phyloP scores from a whole-genome alignment of 2,329 filamentous ascomycete species.

The Nothopassalora personata region DNA sequence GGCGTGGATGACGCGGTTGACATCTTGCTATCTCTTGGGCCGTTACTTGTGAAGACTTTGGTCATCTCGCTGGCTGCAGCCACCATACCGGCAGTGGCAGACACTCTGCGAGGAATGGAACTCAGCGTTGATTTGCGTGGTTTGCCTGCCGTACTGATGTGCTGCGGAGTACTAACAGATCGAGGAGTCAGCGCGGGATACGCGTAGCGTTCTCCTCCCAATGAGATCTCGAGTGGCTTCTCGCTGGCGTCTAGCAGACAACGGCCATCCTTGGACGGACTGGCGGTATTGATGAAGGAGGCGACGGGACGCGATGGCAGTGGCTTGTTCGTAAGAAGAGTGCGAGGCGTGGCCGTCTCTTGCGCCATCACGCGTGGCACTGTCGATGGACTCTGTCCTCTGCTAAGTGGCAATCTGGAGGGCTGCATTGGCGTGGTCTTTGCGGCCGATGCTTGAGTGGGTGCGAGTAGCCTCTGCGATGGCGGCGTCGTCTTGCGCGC shows the following conservation, averaged over 20 bases:
- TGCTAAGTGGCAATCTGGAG: conserved; percentile 31
- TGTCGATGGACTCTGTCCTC: neutral
- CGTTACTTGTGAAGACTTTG: conserved; percentile 1
- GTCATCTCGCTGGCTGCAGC: conserved; percentile 1
- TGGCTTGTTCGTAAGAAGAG: conserved; percentile 30
- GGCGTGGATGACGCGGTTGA: conserved; percentile 9
- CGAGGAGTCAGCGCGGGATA: conserved; percentile 22
- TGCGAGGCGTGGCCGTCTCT: neutral
- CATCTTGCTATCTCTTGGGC: conserved; percentile 1
- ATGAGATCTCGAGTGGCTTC: conserved; percentile 19
- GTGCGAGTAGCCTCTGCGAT: conserved; percentile 11
- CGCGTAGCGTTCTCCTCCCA: conserved; percentile 11
- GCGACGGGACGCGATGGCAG: conserved; percentile 37
- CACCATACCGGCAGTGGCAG: neutral
- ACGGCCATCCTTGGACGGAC: conserved; percentile 34
- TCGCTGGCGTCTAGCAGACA: conserved; percentile 39
- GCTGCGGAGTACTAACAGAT: conserved; percentile 12
- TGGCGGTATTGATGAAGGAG: conserved; percentile 28
- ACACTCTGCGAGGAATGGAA: conserved; percentile 8
- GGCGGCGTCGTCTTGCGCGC: neutral
- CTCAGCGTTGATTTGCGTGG: conserved; percentile 1
- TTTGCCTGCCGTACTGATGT: neutral
- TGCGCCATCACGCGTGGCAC: neutral
- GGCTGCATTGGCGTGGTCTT: conserved; percentile 12
- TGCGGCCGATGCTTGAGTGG: conserved; percentile 26